These are phyloP conservation scores for Blastobotrys mokoenaii DNA, from an alignment of 805 yeast species.

Conservation along the genomic window DNA sequence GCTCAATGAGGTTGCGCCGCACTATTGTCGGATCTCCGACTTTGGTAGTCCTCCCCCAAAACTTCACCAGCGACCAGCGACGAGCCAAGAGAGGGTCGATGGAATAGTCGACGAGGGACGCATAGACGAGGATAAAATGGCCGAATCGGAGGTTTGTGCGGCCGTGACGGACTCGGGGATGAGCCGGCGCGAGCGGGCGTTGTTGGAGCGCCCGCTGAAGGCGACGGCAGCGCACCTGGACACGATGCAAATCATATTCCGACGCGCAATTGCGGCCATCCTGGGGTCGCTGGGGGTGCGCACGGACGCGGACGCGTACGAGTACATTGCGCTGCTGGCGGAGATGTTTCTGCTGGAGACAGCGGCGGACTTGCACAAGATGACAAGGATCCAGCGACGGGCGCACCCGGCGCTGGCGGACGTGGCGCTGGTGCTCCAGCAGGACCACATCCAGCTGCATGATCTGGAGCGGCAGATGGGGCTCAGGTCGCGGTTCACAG, in stretches of 20 bases:
- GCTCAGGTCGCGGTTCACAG: slow-evolving; percentile 17
- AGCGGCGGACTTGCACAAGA: slow-evolving; percentile 19
- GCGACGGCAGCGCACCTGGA: slow-evolving; percentile 1
- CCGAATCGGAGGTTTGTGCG: background rate
- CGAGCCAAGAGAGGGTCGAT: background rate
- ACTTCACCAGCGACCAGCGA: too few species aligned
- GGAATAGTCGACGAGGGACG: background rate
- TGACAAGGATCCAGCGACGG: slow-evolving; percentile 29
- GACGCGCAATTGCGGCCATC: slow-evolving; percentile 19
- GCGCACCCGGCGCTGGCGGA: slow-evolving; percentile 27
- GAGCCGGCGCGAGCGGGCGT: background rate
- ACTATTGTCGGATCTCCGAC: too few species aligned
- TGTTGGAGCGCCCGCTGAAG: background rate
- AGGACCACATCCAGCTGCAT: slow-evolving; percentile 22
- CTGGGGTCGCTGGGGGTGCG: slow-evolving; percentile 17
- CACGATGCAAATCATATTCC: slow-evolving; percentile 14
- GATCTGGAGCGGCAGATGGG: slow-evolving; percentile 25
- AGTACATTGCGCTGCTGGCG: slow-evolving; percentile 25
- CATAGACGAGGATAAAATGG: background rate
- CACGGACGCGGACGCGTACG: slow-evolving; percentile 20
- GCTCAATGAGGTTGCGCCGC: too few species aligned
- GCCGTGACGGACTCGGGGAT: background rate
- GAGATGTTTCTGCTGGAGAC: slow-evolving; percentile 25
- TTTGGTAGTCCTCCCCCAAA: too few species aligned
- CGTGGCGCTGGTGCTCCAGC: slow-evolving; percentile 24